Conservation (phyloP, 768 basidiomycete species). For the Royoungia palumana region DNA sequence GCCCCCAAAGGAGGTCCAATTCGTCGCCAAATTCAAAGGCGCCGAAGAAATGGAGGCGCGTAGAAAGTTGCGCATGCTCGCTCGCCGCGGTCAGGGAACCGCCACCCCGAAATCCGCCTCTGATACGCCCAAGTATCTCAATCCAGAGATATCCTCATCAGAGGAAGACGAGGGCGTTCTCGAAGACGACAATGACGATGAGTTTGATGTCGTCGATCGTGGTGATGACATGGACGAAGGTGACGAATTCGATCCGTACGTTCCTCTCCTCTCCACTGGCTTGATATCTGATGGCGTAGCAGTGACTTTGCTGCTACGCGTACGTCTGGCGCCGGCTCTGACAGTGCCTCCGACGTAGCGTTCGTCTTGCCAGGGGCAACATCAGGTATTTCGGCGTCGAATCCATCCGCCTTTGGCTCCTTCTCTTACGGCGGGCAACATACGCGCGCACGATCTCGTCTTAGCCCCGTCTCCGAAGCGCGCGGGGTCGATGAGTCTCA, state of each 20-base stretch:
- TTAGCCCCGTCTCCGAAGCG: slow-evolving; percentile 65
- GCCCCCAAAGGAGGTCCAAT: slow-evolving; percentile 52
- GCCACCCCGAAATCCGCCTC: slow-evolving; percentile 24
- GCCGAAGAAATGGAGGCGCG: slow-evolving; percentile 86
- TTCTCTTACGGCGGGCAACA: slow-evolving; percentile 40
- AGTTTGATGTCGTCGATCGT: slow-evolving; percentile 48
- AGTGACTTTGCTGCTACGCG: slow-evolving; percentile 71
- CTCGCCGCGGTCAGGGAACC: slow-evolving; percentile 44
- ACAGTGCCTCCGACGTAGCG: slow-evolving; percentile 59
- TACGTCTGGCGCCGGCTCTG: slow-evolving; percentile 46
- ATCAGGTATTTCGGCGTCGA: slow-evolving; percentile 49
- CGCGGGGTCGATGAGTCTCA: slow-evolving; percentile 30
- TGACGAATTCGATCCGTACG: slow-evolving; percentile 81
- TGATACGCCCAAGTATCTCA: slow-evolving; percentile 37
- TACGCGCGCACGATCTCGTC: slow-evolving; percentile 41
- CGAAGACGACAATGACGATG: slow-evolving; percentile 46
- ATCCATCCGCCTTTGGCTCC: slow-evolving; percentile 51
- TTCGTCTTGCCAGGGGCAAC: slow-evolving; percentile 56
- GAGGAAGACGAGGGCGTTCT: slow-evolving; percentile 48
- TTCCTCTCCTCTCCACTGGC: slow-evolving; percentile 11
- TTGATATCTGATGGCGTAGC: not conserved
- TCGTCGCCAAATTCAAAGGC: slow-evolving; percentile 76
- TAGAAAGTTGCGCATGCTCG: slow-evolving; percentile 61
- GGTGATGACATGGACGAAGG: slow-evolving; percentile 56
- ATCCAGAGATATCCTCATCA: slow-evolving; percentile 48